Conservation (phyloP, 495 filamentous ascomycete genomes). For the Aspergillus taichungensis region DNA sequence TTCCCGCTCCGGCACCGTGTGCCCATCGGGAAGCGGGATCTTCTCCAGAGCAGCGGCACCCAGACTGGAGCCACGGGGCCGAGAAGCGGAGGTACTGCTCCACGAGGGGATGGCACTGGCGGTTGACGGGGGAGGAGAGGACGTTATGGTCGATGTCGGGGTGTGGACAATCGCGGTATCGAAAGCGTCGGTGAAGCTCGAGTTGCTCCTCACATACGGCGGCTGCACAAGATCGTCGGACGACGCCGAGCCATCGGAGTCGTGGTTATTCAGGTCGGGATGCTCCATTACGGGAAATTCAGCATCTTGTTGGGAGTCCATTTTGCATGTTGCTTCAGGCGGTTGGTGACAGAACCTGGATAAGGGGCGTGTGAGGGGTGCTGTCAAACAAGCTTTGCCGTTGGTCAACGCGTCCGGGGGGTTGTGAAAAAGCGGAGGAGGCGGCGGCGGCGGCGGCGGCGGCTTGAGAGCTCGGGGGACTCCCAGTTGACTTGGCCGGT, state of each 20-base stretch:
- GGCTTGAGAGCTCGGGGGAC: no score
- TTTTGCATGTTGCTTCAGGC: slow-evolving; percentile 1
- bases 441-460: no score
- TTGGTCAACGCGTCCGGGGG: no score
- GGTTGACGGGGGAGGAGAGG: slow-evolving; percentile 34
- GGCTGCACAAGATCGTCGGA: slow-evolving; percentile 48
- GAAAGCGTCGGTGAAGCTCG: slow-evolving; percentile 29
- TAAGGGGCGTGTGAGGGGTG: slow-evolving; percentile 1
- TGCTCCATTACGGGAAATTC: slow-evolving; percentile 42
- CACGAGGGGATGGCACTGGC: slow-evolving; percentile 32
- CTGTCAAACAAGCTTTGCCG: no score
- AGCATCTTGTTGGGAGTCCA: slow-evolving; percentile 17
- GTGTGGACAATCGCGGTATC: slow-evolving; percentile 31
- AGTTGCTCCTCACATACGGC: slow-evolving; percentile 35
- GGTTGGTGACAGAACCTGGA: slow-evolving; percentile 5
- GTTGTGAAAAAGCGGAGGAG: no score
- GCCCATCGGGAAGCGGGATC: slow-evolving; percentile 16
- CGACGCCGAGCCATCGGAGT: slow-evolving; percentile 57
- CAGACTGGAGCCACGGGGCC: slow-evolving; percentile 36
- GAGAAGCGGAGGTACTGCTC: slow-evolving; percentile 26
- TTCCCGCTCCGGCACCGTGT: slow-evolving; percentile 20
- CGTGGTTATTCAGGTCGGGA: slow-evolving; percentile 44
- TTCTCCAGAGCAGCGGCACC: slow-evolving; percentile 27
- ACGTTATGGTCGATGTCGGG: slow-evolving; percentile 34
- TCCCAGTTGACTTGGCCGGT: no score